A percentile compares a stretch with the other conserved stretches of the same genome.
Conservation (phyloP, 169 alveolate genomes). For the Eimeria brunetti region DNA sequence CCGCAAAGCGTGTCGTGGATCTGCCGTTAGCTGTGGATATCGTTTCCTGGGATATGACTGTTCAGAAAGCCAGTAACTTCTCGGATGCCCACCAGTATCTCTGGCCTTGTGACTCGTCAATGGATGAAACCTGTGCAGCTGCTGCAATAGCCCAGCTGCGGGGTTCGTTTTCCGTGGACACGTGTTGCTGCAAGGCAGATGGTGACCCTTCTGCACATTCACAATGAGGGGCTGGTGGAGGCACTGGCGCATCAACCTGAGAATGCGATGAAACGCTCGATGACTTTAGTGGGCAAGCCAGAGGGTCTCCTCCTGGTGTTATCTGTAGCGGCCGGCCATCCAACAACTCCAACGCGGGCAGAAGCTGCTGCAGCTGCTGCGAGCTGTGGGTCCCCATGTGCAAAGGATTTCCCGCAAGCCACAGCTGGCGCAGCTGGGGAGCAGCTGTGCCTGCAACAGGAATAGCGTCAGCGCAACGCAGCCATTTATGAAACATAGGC, state of each 20-base stretch:
- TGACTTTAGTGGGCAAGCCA: background rate
- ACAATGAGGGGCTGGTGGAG: constrained; percentile 2
- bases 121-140: constrained; percentile 28
- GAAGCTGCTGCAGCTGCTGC: constrained; percentile 69
- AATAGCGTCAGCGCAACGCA: background rate
- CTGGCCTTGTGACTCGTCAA: constrained; percentile 59
- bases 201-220: background rate
- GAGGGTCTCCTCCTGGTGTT: constrained; percentile 19
- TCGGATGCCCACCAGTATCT: constrained; percentile 43
- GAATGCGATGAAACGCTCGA: background rate
- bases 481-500: background rate
- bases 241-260: background rate
- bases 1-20: background rate
- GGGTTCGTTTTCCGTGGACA: constrained; percentile 4
- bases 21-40: background rate
- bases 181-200: background rate
- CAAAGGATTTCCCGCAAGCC: constrained; percentile 71
- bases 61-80: background rate
- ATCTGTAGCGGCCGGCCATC: constrained; percentile 42
- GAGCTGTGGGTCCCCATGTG: constrained; percentile 45
- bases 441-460: constrained; percentile 57
- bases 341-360: constrained; percentile 57
- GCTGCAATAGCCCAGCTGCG: constrained; percentile 63
- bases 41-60: background rate
- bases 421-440: constrained; percentile 65